Conservation (phyloP, 2,329 filamentous ascomycete genomes). For the Pyricularia grisea region DNA sequence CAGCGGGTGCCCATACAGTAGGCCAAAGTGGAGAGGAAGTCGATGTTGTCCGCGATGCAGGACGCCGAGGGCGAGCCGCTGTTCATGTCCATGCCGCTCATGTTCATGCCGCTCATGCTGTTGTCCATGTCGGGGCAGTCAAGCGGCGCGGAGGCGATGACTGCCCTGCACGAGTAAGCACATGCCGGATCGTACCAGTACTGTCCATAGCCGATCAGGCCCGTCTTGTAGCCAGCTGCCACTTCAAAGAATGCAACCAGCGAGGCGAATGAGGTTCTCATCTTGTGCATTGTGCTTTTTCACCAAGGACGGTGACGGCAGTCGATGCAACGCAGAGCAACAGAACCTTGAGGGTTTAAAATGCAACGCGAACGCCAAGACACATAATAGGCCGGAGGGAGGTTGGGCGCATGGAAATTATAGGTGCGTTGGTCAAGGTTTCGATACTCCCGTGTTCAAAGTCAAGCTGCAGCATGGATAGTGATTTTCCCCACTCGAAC, state of each 20-base stretch:
- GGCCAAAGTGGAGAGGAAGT: slow-evolving; percentile 17
- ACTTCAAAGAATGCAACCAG: not conserved
- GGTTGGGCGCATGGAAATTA: no score
- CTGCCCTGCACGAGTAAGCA: not conserved
- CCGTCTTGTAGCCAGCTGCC: not conserved
- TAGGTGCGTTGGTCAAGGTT: no score
- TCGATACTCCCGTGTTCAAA: no score
- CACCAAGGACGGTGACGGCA: no score
- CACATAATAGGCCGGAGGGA: no score
- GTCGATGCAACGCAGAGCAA: no score
- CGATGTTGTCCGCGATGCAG: slow-evolving; percentile 12
- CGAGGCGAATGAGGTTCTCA: not conserved
- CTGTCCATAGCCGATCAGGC: slow-evolving; percentile 1
- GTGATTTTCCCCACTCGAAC: no score
- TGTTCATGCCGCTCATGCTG: not conserved
- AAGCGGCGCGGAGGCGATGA: not conserved
- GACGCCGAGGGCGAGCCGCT: not conserved
- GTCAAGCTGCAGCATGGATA: no score
- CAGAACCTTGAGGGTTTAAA: no score
- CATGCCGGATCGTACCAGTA: not conserved
- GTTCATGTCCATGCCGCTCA: not conserved
- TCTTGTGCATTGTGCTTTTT: not conserved
- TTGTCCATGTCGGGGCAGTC: not conserved
- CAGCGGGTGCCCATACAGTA: slow-evolving; percentile 15
- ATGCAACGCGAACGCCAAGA: no score